Conservation (phyloP, 805 yeast genomes). For the Millerozyma miso region DNA sequence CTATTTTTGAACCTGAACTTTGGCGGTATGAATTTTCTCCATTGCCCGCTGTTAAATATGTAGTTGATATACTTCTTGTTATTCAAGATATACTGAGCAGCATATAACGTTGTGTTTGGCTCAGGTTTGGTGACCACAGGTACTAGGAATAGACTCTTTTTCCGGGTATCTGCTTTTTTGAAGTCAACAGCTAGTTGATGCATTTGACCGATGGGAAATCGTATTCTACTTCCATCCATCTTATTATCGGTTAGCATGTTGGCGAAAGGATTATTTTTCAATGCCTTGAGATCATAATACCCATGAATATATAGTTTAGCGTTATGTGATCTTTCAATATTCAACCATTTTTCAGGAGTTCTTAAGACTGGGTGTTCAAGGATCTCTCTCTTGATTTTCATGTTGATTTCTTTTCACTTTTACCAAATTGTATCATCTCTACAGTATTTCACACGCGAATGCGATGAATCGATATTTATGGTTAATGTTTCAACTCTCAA, state of each 20-base stretch:
- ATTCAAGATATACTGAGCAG: constrained; percentile 25
- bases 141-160: constrained; percentile 3
- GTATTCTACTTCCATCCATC: constrained; percentile 16
- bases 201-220: constrained; percentile 25
- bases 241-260: constrained; percentile 19
- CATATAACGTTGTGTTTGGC: constrained; percentile 11
- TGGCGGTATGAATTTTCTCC: constrained; percentile 21
- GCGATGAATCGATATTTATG: background rate
- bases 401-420: background rate
- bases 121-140: constrained; percentile 16
- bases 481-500: background rate
- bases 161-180: constrained; percentile 1
- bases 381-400: background rate
- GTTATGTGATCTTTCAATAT: constrained; percentile 17
- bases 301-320: constrained; percentile 13
- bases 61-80: constrained; percentile 16
- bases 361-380: constrained; percentile 26
- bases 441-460: background rate
- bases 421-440: background rate
- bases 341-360: constrained; percentile 27
- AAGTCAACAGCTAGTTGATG: constrained; percentile 8
- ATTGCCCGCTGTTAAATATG: constrained; percentile 13
- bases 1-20: constrained; percentile 19
- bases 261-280: constrained; percentile 27
- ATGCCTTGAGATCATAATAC: constrained; percentile 14